Conservation (phyloP, 495 filamentous ascomycete species). For the Lophiostoma macrostomum region DNA sequence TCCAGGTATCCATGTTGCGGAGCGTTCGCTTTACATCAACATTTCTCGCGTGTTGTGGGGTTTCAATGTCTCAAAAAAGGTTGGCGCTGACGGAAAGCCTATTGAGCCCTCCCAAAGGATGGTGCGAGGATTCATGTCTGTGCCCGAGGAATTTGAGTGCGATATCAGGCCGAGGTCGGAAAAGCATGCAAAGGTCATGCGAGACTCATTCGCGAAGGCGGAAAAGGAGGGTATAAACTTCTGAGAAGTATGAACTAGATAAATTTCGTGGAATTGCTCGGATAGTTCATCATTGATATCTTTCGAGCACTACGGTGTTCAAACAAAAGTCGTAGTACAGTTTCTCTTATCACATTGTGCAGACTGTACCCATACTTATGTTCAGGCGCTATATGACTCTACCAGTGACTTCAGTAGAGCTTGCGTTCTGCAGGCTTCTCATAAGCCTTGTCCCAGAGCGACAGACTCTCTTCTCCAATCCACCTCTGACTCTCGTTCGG, state of each 20-base stretch:
- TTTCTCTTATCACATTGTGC: no score
- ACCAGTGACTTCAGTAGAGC: no score
- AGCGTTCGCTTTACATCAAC: conserved; percentile 28
- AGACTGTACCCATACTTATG: no score
- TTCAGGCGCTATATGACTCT: no score
- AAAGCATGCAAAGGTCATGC: conserved; percentile 37
- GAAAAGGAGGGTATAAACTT: conserved; percentile 28
- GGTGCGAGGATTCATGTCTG: conserved; percentile 40
- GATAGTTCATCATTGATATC: no score
- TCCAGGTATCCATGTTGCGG: conserved; percentile 32
- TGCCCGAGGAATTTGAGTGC: conserved; percentile 39
- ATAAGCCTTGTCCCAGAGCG: conserved; percentile 24
- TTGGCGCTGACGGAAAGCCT: conserved; percentile 15
- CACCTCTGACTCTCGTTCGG: conserved; percentile 30
- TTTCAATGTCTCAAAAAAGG: conserved; percentile 30
- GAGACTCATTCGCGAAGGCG: conserved; percentile 23
- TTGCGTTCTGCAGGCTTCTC: conserved; percentile 9
- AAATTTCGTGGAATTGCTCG: no score
- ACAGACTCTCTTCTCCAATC: conserved; percentile 25
- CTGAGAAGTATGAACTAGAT: no score
- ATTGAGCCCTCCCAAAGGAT: conserved; percentile 33
- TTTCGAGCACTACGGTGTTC: no score
- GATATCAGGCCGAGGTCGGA: conserved; percentile 39
- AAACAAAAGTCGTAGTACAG: no score
- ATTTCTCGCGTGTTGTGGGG: conserved; percentile 29